Percentiles rank a stretch among this genome's conserved stretches.
Conservation (phyloP, 2,329 filamentous ascomycete species). For the Claviceps sp. region DNA sequence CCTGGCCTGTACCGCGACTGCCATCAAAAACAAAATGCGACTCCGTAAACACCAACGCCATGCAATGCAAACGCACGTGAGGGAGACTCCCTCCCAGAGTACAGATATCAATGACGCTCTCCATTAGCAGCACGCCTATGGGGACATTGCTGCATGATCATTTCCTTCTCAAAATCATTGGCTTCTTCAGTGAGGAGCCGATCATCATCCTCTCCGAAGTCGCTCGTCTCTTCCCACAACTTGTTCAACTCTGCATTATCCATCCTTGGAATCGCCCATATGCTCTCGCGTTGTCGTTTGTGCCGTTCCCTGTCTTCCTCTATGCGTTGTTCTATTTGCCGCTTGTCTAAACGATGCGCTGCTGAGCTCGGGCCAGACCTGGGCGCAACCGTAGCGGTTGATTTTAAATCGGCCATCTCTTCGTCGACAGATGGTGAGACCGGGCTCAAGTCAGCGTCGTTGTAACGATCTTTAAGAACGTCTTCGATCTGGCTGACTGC, state of each 20-base stretch:
- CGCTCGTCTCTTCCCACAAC: conserved; percentile 78
- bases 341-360: conserved; percentile 52
- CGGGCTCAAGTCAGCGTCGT: conserved; percentile 40
- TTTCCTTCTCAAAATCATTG: conserved; percentile 31
- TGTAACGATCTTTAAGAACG: conserved; percentile 67
- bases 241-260: conserved; percentile 60
- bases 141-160: conserved; percentile 26
- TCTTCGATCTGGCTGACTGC: conserved; percentile 71
- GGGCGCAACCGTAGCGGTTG: conserved; percentile 27
- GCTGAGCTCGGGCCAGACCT: conserved; percentile 19
- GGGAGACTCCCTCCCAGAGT: background rate
- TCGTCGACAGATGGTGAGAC: conserved; percentile 35
- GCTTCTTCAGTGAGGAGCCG: conserved; percentile 62
- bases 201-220: conserved; percentile 78
- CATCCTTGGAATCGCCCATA: conserved; percentile 67
- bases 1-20: background rate
- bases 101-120: conserved; percentile 11
- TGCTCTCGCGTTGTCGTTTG: conserved; percentile 79
- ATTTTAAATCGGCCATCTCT: conserved; percentile 25
- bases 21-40: conserved; percentile 1
- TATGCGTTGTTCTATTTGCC: conserved; percentile 87
- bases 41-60: conserved; percentile 9
- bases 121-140: conserved; percentile 24
- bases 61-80: conserved; percentile 5
- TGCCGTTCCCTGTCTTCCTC: conserved; percentile 94